Base-by-base conservation (phyloP, 306 rosid genomes). In the Lathyrus aphaca region DNA sequence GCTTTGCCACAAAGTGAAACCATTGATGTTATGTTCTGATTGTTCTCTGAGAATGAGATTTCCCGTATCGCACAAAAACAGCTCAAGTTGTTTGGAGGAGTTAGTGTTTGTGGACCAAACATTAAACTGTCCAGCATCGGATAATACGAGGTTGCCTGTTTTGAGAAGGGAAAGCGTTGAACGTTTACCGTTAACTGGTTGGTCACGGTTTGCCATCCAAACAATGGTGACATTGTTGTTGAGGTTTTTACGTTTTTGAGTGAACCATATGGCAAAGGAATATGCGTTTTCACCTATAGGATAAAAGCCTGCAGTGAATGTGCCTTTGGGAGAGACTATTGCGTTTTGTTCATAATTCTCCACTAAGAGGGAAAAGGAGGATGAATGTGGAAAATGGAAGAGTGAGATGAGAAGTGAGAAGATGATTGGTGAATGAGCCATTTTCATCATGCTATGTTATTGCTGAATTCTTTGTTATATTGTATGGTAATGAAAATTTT, bases 161-260 rank as follows among this genome's bases (percentile, higher is more conserved):
- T 51, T 39, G 4, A 15, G 64, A 63, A 73, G 77, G 4, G 77
- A 63, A 0, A 73, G 77, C 0, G 30, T 50, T 3, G 77, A 73
- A 5, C 70, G 55, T 12, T 63, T 62, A 0, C 77, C 64, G 37
- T 73, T 73, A 0, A 73, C 64, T 1, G 70, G 77, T 2, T 49
- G 62, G 63, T 72, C 77, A 14, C 77, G 53, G 37, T 72, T 72
- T 32, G 70, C 77, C 44, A 72, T 61, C 77, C 77, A 72, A 4
- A 72, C 64, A 1, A 72, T 0, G 13, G 70, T 62, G 18, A 32
- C 59, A 13, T 14, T 18, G 4, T 60, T 43, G 48, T 0, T 10
- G 3, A 8, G 35, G 5, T 49, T 3, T 30, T 66, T 11, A 6
- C 25, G 18, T 0, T 46, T 38, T 10, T 1, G 72, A 0, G 77